These are phyloP conservation scores for Agaricus subrufescens DNA, from an alignment of 768 basidiomycete genomes.

Conservation along the genomic window DNA sequence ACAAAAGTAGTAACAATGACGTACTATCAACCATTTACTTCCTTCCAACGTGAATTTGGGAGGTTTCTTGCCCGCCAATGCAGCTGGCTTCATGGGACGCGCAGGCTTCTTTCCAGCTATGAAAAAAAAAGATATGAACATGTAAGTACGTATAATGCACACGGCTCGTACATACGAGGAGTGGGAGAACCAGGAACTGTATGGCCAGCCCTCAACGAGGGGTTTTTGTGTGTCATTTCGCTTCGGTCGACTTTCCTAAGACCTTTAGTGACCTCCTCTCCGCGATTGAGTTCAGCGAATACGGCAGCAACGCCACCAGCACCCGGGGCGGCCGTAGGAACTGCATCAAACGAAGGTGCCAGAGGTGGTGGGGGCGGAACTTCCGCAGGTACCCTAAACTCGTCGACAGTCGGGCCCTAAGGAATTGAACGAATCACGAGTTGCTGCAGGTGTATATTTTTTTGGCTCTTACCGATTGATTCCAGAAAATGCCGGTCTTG, in stretches of 20 bases:
- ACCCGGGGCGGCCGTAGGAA: constrained; percentile 43
- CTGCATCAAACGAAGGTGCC: constrained; percentile 17
- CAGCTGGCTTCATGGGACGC: constrained; percentile 81
- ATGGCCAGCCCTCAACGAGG: constrained; percentile 69
- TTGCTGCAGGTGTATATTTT: background rate
- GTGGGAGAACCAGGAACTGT: constrained; percentile 34
- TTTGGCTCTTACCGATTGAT: constrained; percentile 53
- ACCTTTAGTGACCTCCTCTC: constrained; percentile 85
- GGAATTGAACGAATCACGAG: background rate
- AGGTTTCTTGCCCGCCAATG: constrained; percentile 87
- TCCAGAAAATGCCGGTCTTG: constrained; percentile 87
- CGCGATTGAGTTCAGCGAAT: constrained; percentile 87
- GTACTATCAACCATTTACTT: constrained; percentile 89
- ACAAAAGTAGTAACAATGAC: constrained; percentile 17
- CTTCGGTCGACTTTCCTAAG: constrained; percentile 93
- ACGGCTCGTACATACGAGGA: constrained; percentile 20
- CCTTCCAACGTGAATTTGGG: constrained; percentile 86
- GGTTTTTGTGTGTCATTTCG: constrained; percentile 99
- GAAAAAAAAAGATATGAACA: background rate
- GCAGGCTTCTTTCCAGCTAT: constrained; percentile 53
- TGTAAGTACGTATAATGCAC: background rate
- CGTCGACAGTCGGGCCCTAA: constrained; percentile 54
- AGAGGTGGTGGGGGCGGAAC: constrained; percentile 45
- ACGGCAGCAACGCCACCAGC: constrained; percentile 69
- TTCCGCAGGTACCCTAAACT: constrained; percentile 53